Evolutionary conservation across 441 rosid genomes (phyloP), one percentile per base, ranked within the genome.

Genomic region (Brassica hybrid): DNA sequence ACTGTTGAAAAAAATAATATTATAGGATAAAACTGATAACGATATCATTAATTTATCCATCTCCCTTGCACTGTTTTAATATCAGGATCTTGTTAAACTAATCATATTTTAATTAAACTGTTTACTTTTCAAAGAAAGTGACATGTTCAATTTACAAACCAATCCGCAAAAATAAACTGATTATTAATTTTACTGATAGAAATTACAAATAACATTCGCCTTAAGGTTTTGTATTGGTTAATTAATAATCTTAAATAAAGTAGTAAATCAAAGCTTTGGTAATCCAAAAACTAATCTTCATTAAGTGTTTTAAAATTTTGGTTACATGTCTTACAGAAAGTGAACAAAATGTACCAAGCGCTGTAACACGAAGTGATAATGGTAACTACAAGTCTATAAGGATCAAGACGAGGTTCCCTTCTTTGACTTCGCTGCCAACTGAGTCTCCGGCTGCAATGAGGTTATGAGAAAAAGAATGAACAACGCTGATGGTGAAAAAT

Each of bases 371-470:
- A 38, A 34, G 38, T 6, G 38, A 1, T 6, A 34, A 41, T 4
- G 17, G 45, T 43, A 65, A 48, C 43, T 17, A n/a, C 48, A 12
- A 6, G 25, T 23, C 25, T 2, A 23, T 23, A 43, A 14, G 21
- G 21, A 11, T 73, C 9, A 78, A 73, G 81, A 61, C n/a, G 77
- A 61, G 1, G 71, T 14, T 60, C 78, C 77, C 13, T 78, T 78
- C 81, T 67, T 78, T 18, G 78, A 73, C 71, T 78, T 73, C 0
- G 81, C 77, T 38, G 81, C 77, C 65, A 78, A 68, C 62, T 73
- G 81, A 6, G 81, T 67, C 66, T 78, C 81, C 8, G 81, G 78
- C 81, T 78, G 54, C 65, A 72, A 72, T 41, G 18, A 0, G 13
- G 19, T 7, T 10, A 64, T 19, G 52, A 71, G 62, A 32, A 50